These are phyloP conservation scores for Pseudonectria foliicola DNA, from an alignment of 2,329 filamentous ascomycete species.

Conservation along the genomic window DNA sequence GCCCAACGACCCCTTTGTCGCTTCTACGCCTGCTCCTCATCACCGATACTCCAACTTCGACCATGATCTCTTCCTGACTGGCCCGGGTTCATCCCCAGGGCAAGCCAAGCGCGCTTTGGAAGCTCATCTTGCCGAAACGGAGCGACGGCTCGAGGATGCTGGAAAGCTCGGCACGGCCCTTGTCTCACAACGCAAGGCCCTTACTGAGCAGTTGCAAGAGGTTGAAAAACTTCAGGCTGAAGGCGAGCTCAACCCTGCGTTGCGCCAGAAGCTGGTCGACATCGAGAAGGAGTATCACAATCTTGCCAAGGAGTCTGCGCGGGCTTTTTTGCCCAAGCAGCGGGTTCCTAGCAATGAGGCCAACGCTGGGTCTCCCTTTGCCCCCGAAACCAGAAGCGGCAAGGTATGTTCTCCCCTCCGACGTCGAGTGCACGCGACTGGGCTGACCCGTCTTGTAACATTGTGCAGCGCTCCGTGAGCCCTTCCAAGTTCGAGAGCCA, in stretches of 20 bases:
- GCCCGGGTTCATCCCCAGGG: constrained; percentile 68
- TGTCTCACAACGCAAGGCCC: constrained; percentile 76
- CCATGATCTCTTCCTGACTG: constrained; percentile 68
- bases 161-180: constrained; percentile 83
- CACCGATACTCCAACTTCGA: constrained; percentile 82
- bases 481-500: constrained; percentile 77
- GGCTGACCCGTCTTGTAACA: constrained; percentile 9
- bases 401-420: constrained; percentile 37
- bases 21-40: constrained; percentile 37
- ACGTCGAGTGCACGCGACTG: constrained; percentile 2
- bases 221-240: constrained; percentile 72
- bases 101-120: constrained; percentile 85
- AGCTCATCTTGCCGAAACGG: constrained; percentile 87
- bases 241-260: constrained; percentile 71
- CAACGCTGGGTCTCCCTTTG: constrained; percentile 43
- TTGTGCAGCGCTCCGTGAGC: constrained; percentile 56
- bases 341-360: constrained; percentile 65
- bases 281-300: constrained; percentile 95
- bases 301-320: constrained; percentile 79
- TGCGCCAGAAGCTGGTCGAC: constrained; percentile 75
- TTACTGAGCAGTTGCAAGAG: constrained; percentile 75
- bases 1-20: constrained; percentile 52
- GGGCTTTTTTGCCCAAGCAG: constrained; percentile 81
- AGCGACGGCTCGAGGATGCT: constrained; percentile 83
- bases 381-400: constrained; percentile 43